phyloP scores from a whole-genome alignment of 306 rosid species.

The Spatholobus suberectus region DNA sequence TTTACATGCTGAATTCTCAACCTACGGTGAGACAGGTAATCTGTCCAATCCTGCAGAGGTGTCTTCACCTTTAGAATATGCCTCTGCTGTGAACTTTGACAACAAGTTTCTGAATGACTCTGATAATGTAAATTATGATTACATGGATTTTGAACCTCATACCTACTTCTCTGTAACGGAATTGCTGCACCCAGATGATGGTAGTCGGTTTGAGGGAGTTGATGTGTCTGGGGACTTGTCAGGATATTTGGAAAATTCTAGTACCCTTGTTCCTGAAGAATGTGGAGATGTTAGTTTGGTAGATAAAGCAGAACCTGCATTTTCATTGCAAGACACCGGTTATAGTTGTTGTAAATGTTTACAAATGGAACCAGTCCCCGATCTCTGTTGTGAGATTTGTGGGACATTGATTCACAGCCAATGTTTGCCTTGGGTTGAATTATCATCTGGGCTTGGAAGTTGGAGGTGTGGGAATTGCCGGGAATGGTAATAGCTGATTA shows the following conservation, averaged over 20 bases:
- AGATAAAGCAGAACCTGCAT: constrained; percentile 42
- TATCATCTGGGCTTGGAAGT: constrained; percentile 41
- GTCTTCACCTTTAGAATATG: constrained; percentile 53
- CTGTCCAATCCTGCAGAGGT: constrained; percentile 45
- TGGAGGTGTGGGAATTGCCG: constrained; percentile 88
- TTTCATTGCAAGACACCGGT: constrained; percentile 32
- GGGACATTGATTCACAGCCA: constrained; percentile 70
- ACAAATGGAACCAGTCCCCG: constrained; percentile 68
- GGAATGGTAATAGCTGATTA: constrained; percentile 69
- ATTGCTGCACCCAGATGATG: constrained; percentile 68
- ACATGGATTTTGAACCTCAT: constrained; percentile 73
- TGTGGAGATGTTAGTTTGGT: constrained; percentile 36
- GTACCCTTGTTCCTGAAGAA: constrained; percentile 45
- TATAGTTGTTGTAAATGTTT: constrained; percentile 59
- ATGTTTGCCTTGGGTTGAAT: constrained; percentile 74
- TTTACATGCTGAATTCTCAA: constrained; percentile 43
- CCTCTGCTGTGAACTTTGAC: constrained; percentile 45
- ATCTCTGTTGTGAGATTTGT: constrained; percentile 75
- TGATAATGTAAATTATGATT: constrained; percentile 59
- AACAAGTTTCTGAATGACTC: constrained; percentile 52
- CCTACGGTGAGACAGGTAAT: constrained; percentile 43
- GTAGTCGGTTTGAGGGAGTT: constrained; percentile 52
- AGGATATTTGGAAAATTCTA: constrained; percentile 51
- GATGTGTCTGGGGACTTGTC: constrained; percentile 55
- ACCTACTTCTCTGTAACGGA: constrained; percentile 81